Conservation (phyloP, 2,329 filamentous ascomycete species). For the Pseudogymnoascus sp. region DNA sequence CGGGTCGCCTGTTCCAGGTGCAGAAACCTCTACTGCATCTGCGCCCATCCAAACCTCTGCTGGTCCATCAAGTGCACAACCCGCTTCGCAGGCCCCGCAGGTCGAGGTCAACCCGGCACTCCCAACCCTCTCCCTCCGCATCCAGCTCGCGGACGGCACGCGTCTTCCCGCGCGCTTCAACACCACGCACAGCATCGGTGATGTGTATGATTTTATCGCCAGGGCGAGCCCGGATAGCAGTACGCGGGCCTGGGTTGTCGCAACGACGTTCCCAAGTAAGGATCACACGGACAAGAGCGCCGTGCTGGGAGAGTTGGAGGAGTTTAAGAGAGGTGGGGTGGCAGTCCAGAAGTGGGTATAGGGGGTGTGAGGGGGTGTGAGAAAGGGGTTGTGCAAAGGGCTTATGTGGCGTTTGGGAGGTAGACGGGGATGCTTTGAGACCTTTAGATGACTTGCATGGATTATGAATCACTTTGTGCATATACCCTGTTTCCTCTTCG, state of each 20-base stretch:
- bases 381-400: not conserved
- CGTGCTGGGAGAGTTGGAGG: conserved; percentile 53
- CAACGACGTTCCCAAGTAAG: conserved; percentile 78
- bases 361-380: not conserved
- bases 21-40: conserved; percentile 32
- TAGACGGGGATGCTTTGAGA: conserved; percentile 4
- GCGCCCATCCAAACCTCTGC: conserved; percentile 28
- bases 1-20: conserved; percentile 69
- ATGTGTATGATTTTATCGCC: conserved; percentile 70
- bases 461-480: not conserved
- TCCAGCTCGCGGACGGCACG: conserved; percentile 73
- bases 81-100: conserved; percentile 29
- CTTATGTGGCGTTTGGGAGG: conserved; percentile 6
- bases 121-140: conserved; percentile 64
- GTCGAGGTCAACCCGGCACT: conserved; percentile 56
- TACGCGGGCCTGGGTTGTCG: conserved; percentile 63
- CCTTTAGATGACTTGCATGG: conserved; percentile 5
- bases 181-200: conserved; percentile 67
- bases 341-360: conserved; percentile 53
- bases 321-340: conserved; percentile 61
- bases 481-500: not conserved
- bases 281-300: conserved; percentile 64
- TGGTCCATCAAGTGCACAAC: conserved; percentile 31
- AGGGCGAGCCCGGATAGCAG: conserved; percentile 54
- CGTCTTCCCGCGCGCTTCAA: conserved; percentile 77